Conservation (phyloP, 108 stramenopile species). For the Pseudonitzschia delicatissima region DNA sequence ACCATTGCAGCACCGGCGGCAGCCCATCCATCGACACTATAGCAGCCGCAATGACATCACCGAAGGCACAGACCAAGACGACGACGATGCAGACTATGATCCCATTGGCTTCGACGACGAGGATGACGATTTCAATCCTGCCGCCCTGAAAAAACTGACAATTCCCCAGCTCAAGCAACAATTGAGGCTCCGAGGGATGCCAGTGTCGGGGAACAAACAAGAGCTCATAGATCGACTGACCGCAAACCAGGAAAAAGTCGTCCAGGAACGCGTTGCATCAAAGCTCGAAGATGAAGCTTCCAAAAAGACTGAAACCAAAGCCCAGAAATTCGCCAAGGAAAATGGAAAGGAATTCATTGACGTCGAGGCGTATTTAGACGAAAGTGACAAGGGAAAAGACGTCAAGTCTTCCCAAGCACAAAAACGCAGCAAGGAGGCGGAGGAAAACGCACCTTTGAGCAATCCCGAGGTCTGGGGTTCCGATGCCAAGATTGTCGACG, state of each 20-base stretch:
- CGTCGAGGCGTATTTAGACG: constrained; percentile 69
- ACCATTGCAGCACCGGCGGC: neutral
- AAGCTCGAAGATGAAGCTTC: neutral
- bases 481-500: constrained; percentile 76
- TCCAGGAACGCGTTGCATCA: neutral
- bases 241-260: neutral
- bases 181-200: constrained; percentile 66
- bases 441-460: constrained; percentile 30
- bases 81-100: constrained; percentile 20
- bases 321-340: constrained; percentile 45
- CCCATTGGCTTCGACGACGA: constrained; percentile 26
- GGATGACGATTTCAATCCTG: constrained; percentile 18
- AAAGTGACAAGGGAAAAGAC: constrained; percentile 50
- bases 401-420: constrained; percentile 24
- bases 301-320: constrained; percentile 23
- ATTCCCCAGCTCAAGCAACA: constrained; percentile 75
- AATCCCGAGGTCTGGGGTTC: constrained; percentile 83
- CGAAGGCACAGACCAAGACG: constrained; percentile 17
- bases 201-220: constrained; percentile 63
- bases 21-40: neutral
- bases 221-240: constrained; percentile 61
- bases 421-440: constrained; percentile 8
- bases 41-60: neutral
- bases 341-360: constrained; percentile 73
- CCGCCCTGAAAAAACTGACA: constrained; percentile 54